A percentile compares a stretch with the other conserved stretches of the same genome.
These are phyloP conservation scores for Paracamarosporium sp. DNA, from an alignment of 2,329 filamentous ascomycete species.

Conservation along the genomic window DNA sequence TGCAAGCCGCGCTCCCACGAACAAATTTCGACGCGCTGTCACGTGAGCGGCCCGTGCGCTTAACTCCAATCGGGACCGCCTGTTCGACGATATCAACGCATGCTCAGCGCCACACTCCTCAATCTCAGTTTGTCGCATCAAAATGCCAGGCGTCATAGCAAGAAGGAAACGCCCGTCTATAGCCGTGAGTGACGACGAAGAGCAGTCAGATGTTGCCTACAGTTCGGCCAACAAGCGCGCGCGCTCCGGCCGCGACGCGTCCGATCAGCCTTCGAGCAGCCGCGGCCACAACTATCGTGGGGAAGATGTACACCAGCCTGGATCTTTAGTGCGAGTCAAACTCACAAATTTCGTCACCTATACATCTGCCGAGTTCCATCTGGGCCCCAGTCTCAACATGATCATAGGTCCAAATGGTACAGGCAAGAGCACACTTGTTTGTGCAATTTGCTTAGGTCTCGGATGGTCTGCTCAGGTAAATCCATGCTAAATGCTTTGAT, in stretches of 20 bases:
- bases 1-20: too few relatives aligned
- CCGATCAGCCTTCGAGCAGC: constrained; percentile 14
- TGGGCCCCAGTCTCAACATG: constrained; percentile 95
- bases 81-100: background rate
- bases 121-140: background rate
- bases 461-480: constrained; percentile 75
- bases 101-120: background rate
- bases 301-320: constrained; percentile 61
- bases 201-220: constrained; percentile 24
- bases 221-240: constrained; percentile 40
- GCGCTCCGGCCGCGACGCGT: constrained; percentile 39
- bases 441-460: constrained; percentile 91
- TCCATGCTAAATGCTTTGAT: background rate
- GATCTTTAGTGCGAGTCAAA: constrained; percentile 86
- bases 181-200: constrained; percentile 28
- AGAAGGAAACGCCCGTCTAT: constrained; percentile 31
- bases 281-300: constrained; percentile 11
- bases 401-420: constrained; percentile 98
- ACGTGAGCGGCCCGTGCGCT: background rate
- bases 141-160: constrained; percentile 34
- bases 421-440: constrained; percentile 96
- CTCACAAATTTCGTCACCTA: constrained; percentile 95
- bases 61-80: background rate
- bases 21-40: background rate
- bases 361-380: constrained; percentile 86